Base-by-base conservation (phyloP, 331 rosid species). In the Cucumis variabilis region DNA sequence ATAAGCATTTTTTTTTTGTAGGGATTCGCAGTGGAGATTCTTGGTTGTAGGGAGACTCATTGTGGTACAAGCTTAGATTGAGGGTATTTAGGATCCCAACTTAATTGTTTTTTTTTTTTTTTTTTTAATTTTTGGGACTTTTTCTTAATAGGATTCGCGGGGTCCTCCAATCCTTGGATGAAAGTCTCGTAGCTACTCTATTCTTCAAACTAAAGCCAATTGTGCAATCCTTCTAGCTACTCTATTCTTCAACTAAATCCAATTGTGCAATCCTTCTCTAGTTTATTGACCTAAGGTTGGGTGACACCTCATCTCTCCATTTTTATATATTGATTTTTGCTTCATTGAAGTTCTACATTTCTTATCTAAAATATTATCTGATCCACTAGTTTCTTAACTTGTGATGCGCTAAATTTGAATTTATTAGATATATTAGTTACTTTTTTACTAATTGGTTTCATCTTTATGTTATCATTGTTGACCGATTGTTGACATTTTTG, bases 171-270 rank as follows among this genome's bases (percentile, higher is more conserved):
- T 25, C 46, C 8, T 46, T 80, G 17, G 84, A 55, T n/a, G n/a
- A 78, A 50, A 78, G 23, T 78, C 33, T 51, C 50, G 30, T 15
- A n/a, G 37, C 65, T 24, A 78, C 66, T 50, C 66, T 14, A 78
- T 51, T 78, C 65, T 78, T 50, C 66, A 78, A 78, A 51, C 65
- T n/a, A 48, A 77, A 51, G 65, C 65, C 83, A 78, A 48, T 15
- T 8, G 33, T 9, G n/a, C n/a, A n/a, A n/a, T n/a, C n/a, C n/a
- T n/a, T n/a, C n/a, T 15, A n/a, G 37, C 65, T 24, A 78, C 66
- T 50, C 66, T 14, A 78, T 51, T 78, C 65, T 78, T 50, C 66
- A 78, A 51, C 65, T n/a, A 48, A 77, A 51, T 41, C 65, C 83
- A 78, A 48, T 15, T 8, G 33, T 9, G 82, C n/a, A 13, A 37